Evolutionary conservation across 495 filamentous ascomycete species (phyloP), one percentile per base, ranked within the genome.

Genomic region (Hypoxylon lienhwacheense): DNA sequence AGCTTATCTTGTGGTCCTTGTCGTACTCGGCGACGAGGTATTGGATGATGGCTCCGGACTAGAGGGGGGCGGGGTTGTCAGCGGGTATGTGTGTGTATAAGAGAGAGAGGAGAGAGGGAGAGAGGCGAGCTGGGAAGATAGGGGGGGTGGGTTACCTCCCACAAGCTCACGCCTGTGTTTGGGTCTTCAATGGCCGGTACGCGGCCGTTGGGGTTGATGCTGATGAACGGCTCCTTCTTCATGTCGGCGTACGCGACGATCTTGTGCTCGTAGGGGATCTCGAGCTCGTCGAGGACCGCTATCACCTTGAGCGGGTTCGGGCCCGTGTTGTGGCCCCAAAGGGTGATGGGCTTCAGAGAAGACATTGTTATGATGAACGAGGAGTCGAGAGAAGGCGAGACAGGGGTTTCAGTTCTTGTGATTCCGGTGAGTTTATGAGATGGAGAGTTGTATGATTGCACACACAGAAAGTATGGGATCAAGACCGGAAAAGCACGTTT

Each of bases 21-120:
- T 96, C 91, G 63, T 96, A 96, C 22, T 79, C 75, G 20, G 87
- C 83, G 33, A 85, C 83, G 5, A 88, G 67, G 60, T 88, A 88
- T 44, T 83, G 70, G 32, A 87, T 58, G 56, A 86, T 85, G 3
- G 85, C 83, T 15, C 85, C 85, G 1, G 80, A 82, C 61, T 45
- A 41, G 21, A 41, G 1, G 10, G 10, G 12, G 21, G 15, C 5
- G 0, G 0, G n/a, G 12, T 25, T 26, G 25, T 14, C 6, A 6
- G 10, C 1, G 1, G 7, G 12, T 21, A 45, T 11, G 12, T 32
- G 22, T 1, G 21, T 14, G 1, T 72, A 69, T 32, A 49, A 70
- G 6, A 68, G 20, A 12, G 21, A 54, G 28, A 66, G 51, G 7
- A 52, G 59, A 26, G 20, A n/a, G n/a, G n/a, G n/a, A n/a, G n/a